Evolutionary conservation across 768 basidiomycete genomes (phyloP), one percentile per base, ranked within the genome.

Genomic region (Macrolepiota fuliginosa): DNA sequence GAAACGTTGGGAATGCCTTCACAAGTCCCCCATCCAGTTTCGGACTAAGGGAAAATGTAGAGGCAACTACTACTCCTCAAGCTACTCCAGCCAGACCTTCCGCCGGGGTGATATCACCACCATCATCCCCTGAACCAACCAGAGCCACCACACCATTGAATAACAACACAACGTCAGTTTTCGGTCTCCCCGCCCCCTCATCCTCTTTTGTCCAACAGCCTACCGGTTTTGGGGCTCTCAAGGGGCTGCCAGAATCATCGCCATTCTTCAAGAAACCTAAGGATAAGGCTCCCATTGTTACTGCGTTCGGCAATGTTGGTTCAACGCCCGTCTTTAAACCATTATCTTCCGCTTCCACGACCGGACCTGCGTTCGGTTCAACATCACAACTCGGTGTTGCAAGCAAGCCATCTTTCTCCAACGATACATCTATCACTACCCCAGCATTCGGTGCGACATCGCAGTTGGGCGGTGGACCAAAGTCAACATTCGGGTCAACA

Each of bases 191-290:
- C 13, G 50, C 64, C 1, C 64, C 66, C 13, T 42, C 63, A n/a
- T 63, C 68, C 11, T 62, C 70, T 1, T 75, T 77, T 65, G 72
- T 77, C 63, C 73, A 70, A 55, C 79, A 79, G 35, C 74, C 79
- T 3, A 58, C 71, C 49, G 81, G 80, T 1, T 81, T 82, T 59
- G 79, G 80, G 13, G 82, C 81, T 0, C 83, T 84, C 67, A 80
- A 79, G 49, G 73, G 72, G 37, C 65, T 76, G 3, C 71, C 80
- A 2, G 71, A 71, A 25, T 70, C 77, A 42, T 88, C 86, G 6
- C 85, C 86, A 2, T 88, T 87, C 70, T 81, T 81, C 69, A 80
- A 81, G 64, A 72, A 73, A 36, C 56, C 70, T 9, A 74, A 71
- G 24, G 64, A 71, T 1, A 76, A 73, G 47, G 60, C 74, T 1